Evolutionary conservation across 805 yeast species (phyloP), one percentile per base, ranked within the genome.

Genomic region (Monosporozyma aerobia): DNA sequence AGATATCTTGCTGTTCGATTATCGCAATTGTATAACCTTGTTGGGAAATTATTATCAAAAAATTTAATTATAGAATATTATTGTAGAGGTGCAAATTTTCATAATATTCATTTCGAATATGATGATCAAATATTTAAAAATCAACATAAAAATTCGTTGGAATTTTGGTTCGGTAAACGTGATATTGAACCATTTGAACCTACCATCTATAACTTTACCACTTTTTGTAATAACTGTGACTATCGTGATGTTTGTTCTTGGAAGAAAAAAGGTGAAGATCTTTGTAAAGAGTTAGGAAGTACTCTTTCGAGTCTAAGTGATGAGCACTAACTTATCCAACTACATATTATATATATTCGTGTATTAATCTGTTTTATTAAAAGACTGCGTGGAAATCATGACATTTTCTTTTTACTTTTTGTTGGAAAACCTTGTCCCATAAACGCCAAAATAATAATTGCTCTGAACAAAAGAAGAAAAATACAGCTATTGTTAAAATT

Each of bases 131-230:
- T 55, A 11, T 59, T 79, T 2, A 55, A 67, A 1, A 37, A 56
- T 2, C 63, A 69, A 7, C 62, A 77, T 2, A 46, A 56, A 0
- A 57, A 63, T 10, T 71, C 81, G 2, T 57, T 77, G 50, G 60
- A 61, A 25, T 77, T 81, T 56, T 85, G 90, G 90, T 70, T 72
- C 58, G 90, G 90, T 0, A 58, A 65, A 33, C 67, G 85, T 47
- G 63, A 62, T 3, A 86, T 87, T 1, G 60, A 59, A 32, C 75
- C 75, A 6, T 72, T 78, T 3, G 59, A 62, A 8, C 69, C 64
- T 14, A 72, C 71, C 0, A 51, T 57, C 13, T 53, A 56, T 35
- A 73, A 77, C 64, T 56, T 68, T 56, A 51, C 63, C 23, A 57
- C 67, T 3, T 73, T 74, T 53, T 85, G 92, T 63, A 70, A 67